phyloP scores from a whole-genome alignment of 1,284 basidiomycete species.

The Cutaneotrichosporon cavernicola region DNA sequence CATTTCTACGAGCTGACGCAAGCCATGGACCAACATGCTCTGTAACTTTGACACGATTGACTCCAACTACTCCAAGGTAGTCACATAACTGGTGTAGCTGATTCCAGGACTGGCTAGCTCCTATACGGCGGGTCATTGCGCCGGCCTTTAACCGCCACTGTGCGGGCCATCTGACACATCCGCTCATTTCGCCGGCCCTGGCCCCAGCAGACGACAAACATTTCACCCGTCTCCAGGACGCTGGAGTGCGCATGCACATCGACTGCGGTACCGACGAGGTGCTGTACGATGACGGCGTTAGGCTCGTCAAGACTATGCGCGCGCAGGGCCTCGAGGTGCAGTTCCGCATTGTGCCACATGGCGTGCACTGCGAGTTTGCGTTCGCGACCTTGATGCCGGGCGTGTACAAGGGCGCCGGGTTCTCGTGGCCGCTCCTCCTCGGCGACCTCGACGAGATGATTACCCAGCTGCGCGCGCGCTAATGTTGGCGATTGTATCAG shows the following conservation, averaged over 20 bases:
- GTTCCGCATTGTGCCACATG: slow-evolving; percentile 13
- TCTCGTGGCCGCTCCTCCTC: slow-evolving; percentile 19
- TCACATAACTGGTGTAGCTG: not conserved
- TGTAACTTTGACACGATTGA: slow-evolving; percentile 16
- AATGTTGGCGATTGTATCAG: too few species aligned
- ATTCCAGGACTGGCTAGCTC: slow-evolving; percentile 20
- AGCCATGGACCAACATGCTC: slow-evolving; percentile 20
- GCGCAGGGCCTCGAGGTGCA: slow-evolving; percentile 12
- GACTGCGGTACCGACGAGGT: slow-evolving; percentile 21
- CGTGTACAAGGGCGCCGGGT: slow-evolving; percentile 17
- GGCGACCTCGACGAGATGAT: slow-evolving; percentile 10
- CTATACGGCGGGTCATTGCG: not conserved
- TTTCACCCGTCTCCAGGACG: slow-evolving; percentile 17
- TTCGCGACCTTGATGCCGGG: slow-evolving; percentile 12
- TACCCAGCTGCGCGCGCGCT: not conserved
- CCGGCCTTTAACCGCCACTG: slow-evolving; percentile 13
- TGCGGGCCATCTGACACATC: slow-evolving; percentile 6
- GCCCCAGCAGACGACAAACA: slow-evolving; percentile 7
- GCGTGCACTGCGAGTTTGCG: slow-evolving; percentile 22
- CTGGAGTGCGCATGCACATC: slow-evolving; percentile 17
- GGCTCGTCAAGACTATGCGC: slow-evolving; percentile 11
- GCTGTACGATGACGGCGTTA: slow-evolving; percentile 16
- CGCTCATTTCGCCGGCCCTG: slow-evolving; percentile 21
- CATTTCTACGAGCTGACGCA: not conserved
- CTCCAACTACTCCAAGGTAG: slow-evolving; percentile 18